Conservation (phyloP, 2,329 filamentous ascomycete species). For the Sordariomycetes sp. region DNA sequence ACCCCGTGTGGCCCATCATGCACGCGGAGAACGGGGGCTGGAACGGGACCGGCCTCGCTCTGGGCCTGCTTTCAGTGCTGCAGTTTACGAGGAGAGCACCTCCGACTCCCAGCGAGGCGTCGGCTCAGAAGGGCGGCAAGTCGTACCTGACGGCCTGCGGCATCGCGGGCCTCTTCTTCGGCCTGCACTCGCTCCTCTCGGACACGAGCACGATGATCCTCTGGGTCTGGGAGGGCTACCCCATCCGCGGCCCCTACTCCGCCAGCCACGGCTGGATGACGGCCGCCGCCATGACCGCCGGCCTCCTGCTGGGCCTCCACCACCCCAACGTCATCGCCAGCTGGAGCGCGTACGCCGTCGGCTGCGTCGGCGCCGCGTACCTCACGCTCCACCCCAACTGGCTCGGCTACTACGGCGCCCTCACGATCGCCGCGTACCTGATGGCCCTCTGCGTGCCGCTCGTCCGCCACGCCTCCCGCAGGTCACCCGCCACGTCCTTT, state of each 20-base stretch:
- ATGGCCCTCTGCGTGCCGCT: slow-evolving; percentile 70
- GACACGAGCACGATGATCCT: slow-evolving; percentile 98
- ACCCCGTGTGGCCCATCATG: slow-evolving; percentile 94
- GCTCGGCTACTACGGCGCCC: slow-evolving; percentile 79
- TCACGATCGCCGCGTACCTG: slow-evolving; percentile 66
- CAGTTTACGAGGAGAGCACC: slow-evolving; percentile 61
- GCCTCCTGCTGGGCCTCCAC: slow-evolving; percentile 66
- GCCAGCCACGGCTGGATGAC: slow-evolving; percentile 86
- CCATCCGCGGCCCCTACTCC: slow-evolving; percentile 75
- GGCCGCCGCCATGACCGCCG: slow-evolving; percentile 75
- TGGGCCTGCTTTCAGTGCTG: slow-evolving; percentile 67
- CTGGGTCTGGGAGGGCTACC: slow-evolving; percentile 97
- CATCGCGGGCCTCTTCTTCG: slow-evolving; percentile 77
- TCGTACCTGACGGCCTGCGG: slow-evolving; percentile 63
- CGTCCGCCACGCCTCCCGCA: slow-evolving; percentile 64
- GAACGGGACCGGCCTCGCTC: slow-evolving; percentile 71
- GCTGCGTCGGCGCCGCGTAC: slow-evolving; percentile 67
- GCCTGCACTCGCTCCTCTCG: slow-evolving; percentile 81
- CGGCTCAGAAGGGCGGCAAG: slow-evolving; percentile 46
- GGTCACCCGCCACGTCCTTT: slow-evolving; percentile 70
- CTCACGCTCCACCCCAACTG: slow-evolving; percentile 72
- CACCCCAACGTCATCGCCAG: slow-evolving; percentile 60
- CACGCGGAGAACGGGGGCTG: slow-evolving; percentile 82
- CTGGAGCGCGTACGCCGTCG: slow-evolving; percentile 71
- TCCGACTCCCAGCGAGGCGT: slow-evolving; percentile 25